Evolutionary conservation across 306 rosid species (phyloP).

Genomic region (Cicer bijugum): DNA sequence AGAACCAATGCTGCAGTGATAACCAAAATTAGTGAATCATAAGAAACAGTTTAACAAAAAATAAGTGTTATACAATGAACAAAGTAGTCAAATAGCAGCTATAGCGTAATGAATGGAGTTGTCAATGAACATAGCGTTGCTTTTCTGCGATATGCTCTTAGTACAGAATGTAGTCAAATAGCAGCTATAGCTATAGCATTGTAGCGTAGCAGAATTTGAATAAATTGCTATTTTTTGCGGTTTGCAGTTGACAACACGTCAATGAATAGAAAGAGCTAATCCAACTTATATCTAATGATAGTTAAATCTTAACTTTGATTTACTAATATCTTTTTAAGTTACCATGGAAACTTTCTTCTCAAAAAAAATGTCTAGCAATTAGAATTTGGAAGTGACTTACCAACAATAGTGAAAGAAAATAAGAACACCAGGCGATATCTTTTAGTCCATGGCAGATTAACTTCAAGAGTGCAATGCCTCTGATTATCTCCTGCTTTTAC

Average conservation of each 20-base stretch:
- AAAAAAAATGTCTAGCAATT: conserved; percentile 27
- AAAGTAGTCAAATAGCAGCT: no score
- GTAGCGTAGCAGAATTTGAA: no score
- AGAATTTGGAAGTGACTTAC: conserved; percentile 51
- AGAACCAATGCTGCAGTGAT: conserved; percentile 51
- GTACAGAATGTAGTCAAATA: no score
- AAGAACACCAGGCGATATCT: conserved; percentile 71
- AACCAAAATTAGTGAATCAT: conserved; percentile 19
- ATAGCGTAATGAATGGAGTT: no score
- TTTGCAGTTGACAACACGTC: no score
- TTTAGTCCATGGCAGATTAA: conserved; percentile 62
- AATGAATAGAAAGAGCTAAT: background rate
- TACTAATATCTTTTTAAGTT: background rate
- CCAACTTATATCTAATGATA: conserved; percentile 28
- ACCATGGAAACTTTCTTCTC: conserved; percentile 10
- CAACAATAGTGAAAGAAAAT: conserved; percentile 45
- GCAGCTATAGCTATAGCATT: no score
- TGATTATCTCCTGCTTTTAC: conserved; percentile 43
- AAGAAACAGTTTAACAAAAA: background rate
- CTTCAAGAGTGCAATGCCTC: conserved; percentile 72
- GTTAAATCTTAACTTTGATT: background rate
- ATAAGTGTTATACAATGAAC: no score
- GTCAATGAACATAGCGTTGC: no score
- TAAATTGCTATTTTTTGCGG: no score
- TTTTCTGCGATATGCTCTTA: no score